Percentiles rank a stretch among this genome's conserved stretches.
These are phyloP conservation scores for Paramyrothecium sp. DNA, from an alignment of 2,329 filamentous ascomycete genomes.

Conservation along the genomic window DNA sequence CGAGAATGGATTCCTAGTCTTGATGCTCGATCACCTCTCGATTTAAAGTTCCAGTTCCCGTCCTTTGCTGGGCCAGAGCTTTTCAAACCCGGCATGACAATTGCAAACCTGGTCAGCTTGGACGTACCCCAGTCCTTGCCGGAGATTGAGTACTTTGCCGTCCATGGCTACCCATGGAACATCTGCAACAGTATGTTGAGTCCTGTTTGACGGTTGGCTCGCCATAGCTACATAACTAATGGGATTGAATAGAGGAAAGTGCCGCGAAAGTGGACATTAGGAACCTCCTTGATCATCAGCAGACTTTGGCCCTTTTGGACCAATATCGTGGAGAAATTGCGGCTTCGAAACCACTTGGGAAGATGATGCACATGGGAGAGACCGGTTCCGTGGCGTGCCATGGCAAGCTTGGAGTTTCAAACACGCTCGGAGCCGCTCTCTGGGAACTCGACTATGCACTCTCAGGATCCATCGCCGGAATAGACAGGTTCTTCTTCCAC, in stretches of 20 bases:
- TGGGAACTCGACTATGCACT: neutral
- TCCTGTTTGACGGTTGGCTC: too few species aligned
- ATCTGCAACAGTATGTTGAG: too few species aligned
- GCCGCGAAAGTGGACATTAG: neutral
- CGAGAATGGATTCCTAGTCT: too few species aligned
- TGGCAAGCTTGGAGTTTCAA: neutral
- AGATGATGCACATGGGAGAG: neutral
- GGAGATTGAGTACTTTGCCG: too few species aligned
- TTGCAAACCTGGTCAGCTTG: too few species aligned
- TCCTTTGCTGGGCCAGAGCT: too few species aligned
- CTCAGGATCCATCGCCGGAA: neutral
- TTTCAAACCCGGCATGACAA: too few species aligned
- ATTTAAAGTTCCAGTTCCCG: too few species aligned
- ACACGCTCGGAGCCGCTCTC: neutral
- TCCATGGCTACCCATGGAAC: too few species aligned
- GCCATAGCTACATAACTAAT: neutral
- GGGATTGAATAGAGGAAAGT: neutral
- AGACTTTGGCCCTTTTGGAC: neutral
- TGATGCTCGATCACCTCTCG: too few species aligned
- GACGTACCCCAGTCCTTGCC: too few species aligned
- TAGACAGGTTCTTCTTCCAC: neutral
- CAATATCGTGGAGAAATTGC: neutral
- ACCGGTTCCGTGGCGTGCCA: neutral
- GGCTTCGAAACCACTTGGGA: neutral
- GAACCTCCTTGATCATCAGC: neutral